Base-by-base conservation (phyloP, 2,329 filamentous ascomycete genomes). In the Tolypocladium pustulatum region DNA sequence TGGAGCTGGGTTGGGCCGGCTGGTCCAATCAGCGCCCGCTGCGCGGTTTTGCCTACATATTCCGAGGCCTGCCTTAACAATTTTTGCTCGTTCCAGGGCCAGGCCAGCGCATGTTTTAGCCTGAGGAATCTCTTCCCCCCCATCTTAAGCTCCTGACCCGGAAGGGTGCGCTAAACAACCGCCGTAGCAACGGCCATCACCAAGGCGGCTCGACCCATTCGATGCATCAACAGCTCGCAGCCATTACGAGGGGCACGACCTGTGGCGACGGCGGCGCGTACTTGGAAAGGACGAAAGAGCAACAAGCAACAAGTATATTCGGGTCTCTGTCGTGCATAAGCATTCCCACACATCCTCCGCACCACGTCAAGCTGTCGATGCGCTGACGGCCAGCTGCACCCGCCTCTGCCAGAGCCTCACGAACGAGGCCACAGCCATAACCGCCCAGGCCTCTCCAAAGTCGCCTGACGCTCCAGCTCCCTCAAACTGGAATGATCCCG, bases 361-460 rank as follows among this genome's bases (percentile, higher is more conserved):
- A 36, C 22, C 20, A 5, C 30, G 20, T 22, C 30, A 53, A 53
- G 49, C 49, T 2, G 25, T 3, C 20, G 51, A 38, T 20, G 51
- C 55, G 4, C 25, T 57, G 36, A 57, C 34, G n/a, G 43, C 55
- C 4, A 51, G 30, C 54, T 61, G 55, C 55, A 56, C 37, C 32
- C 58, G 40, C 56, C 52, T 54, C 56, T 64, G 62, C 51, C 55
- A 58, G 22, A 61, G 36, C 52, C 62, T 58, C 25, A 61, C n/a
- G 36, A 62, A 62, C 13, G 75, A 72, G 7, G 69, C 65, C 10
- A 76, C 74, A 1, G 75, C 72, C 73, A 77, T 77, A 20, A 76
- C 62, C 1, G 72, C 70, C 73, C 74, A 78, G 25, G 73, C 65
- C 60, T 75, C 71, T 15, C 76, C 76, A 15, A 78, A 65, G 22